phyloP scores from a whole-genome alignment of 495 filamentous ascomycete genomes.

The Viridothelium virens region DNA sequence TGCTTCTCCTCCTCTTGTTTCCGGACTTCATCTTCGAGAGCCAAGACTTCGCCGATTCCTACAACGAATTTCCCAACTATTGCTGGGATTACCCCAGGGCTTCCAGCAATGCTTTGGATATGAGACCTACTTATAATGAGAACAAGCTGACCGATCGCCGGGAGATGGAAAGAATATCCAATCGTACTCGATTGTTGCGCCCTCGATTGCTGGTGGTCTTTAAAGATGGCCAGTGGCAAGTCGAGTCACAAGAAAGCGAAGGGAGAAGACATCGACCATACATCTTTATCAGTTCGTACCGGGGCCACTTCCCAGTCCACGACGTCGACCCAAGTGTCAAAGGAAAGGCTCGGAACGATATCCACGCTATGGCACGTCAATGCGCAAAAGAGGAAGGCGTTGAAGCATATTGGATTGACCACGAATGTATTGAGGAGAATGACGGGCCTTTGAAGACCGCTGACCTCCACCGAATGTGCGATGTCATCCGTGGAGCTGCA shows the following conservation, averaged over 20 bases:
- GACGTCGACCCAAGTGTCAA: background rate
- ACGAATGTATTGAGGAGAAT: constrained; percentile 11
- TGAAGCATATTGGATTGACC: constrained; percentile 14
- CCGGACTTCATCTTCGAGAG: constrained; percentile 10
- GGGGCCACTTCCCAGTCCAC: background rate
- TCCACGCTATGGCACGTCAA: background rate
- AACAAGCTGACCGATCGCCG: background rate
- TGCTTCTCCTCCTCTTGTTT: constrained; percentile 6
- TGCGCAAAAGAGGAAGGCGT: constrained; percentile 8
- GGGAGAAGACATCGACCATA: constrained; percentile 10
- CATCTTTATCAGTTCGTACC: constrained; percentile 12
- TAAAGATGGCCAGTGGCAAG: background rate
- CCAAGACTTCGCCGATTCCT: constrained; percentile 9
- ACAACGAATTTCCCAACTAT: constrained; percentile 12
- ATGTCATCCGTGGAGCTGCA: constrained; percentile 11
- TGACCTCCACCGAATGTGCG: constrained; percentile 13
- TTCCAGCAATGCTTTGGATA: constrained; percentile 11
- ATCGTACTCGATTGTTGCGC: constrained; percentile 2
- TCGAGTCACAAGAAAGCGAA: background rate
- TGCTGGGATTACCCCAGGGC: constrained; percentile 14
- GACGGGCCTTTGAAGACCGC: background rate
- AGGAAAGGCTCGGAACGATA: constrained; percentile 11
- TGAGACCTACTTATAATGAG: background rate
- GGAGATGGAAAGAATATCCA: constrained; percentile 9
- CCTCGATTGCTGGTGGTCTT: constrained; percentile 11